Base-by-base conservation (phyloP, 176 grass and related monocot species). In the Neostapfia colusana region DNA sequence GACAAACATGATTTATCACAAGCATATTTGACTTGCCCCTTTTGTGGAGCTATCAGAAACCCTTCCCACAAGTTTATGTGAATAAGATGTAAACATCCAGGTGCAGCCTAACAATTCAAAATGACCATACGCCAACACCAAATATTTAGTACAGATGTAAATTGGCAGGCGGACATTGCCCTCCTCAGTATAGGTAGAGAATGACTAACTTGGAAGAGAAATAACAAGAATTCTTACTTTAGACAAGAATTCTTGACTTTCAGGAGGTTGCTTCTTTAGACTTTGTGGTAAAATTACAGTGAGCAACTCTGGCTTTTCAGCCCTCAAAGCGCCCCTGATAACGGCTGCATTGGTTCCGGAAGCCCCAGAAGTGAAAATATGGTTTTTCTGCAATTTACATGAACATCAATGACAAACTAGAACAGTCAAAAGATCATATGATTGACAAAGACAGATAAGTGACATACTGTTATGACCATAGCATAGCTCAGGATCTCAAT, bases 401-500 rank as follows among this genome's bases (percentile, higher is more conserved):
- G 26, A 78, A 80, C 9, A 78, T 81, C 50, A 61, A 65, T 3
- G 18, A 38, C 7, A 61, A 12, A 25, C 15, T n/a, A 40, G 13
- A 48, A 3, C 6, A 76, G 31, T 18, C 16, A 42, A 83, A 83
- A 76, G n/a, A 71, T 65, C 28, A 16, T 37, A 70, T 11, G 10
- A 71, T 81, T 16, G 0, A 18, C 1, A 8, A 76, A 8, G 42
- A 13, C 66, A 84, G 45, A 10, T 58, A 48, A 76, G 67, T 48
- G 63, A 72, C 91, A 82, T 92, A 95, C 92, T 67, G 92, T 95
- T 90, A 99, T 99, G 65, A 99, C 87, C 96, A 99, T 99, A 20
- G 96, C 92, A 87, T 99, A 99, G 79, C 96, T 99, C 34, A 95
- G 83, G 85, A 99, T 99, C 85, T 99, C 96, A 75, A 99, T 99